A percentile compares a stretch with the other conserved stretches of the same genome.
These are phyloP conservation scores for Sambucus nigra DNA, from an alignment of 129 eudicot species.

Conservation along the genomic window DNA sequence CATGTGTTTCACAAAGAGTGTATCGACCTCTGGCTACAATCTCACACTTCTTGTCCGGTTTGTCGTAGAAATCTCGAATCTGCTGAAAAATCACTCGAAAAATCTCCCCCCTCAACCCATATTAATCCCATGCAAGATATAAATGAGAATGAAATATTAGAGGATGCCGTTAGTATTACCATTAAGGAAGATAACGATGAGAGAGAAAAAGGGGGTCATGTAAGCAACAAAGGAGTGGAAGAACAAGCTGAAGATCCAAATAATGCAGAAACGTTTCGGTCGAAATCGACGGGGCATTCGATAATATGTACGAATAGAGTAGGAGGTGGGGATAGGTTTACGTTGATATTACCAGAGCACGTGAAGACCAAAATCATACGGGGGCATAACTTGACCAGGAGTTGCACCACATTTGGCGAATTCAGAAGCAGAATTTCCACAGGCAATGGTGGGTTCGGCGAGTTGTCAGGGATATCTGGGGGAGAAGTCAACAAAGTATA, in stretches of 20 bases:
- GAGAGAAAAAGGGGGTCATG: slow-evolving; percentile 8
- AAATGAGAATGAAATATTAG: slow-evolving; percentile 20
- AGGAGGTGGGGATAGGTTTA: slow-evolving; percentile 45
- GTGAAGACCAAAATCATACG: slow-evolving; percentile 39
- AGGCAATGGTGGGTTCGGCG: slow-evolving; percentile 35
- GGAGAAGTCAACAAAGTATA: slow-evolving; percentile 6
- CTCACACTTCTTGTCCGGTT: slow-evolving; percentile 76
- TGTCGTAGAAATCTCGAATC: slow-evolving; percentile 56
- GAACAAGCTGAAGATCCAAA: slow-evolving; percentile 8
- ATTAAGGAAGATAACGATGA: slow-evolving; percentile 35
- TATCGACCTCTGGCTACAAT: slow-evolving; percentile 76
- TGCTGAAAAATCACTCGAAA: slow-evolving; percentile 25
- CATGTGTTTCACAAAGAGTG: slow-evolving; percentile 93
- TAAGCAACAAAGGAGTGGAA: slow-evolving; percentile 12
- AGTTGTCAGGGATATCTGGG: slow-evolving; percentile 8
- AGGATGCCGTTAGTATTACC: slow-evolving; percentile 29
- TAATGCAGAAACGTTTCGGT: slow-evolving; percentile 41
- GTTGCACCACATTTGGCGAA: slow-evolving; percentile 68
- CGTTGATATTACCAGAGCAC: slow-evolving; percentile 56
- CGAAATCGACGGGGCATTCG: slow-evolving; percentile 84
- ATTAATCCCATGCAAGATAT: slow-evolving; percentile 23
- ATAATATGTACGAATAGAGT: slow-evolving; percentile 26
- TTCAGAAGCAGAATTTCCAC: slow-evolving; percentile 19
- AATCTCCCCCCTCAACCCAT: slow-evolving; percentile 14
- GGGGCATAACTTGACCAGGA: slow-evolving; percentile 46